Conservation (phyloP, 2,329 filamentous ascomycete genomes). For the Colletotrichum sp. region DNA sequence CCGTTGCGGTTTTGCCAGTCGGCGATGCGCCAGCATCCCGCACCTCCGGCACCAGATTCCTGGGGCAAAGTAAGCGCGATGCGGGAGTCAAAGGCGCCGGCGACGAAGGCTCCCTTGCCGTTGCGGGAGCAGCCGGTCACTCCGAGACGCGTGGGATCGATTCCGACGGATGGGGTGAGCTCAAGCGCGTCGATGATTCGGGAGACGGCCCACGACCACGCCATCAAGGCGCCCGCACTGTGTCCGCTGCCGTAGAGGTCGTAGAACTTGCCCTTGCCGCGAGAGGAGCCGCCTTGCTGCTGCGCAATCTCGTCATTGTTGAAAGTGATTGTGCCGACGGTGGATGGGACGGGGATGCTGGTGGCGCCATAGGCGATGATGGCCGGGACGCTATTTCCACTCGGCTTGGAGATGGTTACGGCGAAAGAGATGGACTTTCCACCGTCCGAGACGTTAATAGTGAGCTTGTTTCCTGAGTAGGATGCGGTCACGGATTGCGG, state of each 20-base stretch:
- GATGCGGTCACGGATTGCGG: constrained; percentile 37
- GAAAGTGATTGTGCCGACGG: constrained; percentile 52
- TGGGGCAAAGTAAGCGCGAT: constrained; percentile 54
- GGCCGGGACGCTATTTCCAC: constrained; percentile 46
- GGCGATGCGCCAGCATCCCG: constrained; percentile 51
- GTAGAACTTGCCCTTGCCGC: constrained; percentile 54
- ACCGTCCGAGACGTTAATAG: constrained; percentile 36
- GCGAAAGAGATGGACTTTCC: constrained; percentile 36
- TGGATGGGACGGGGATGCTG: constrained; percentile 48
- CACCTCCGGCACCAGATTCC: constrained; percentile 53
- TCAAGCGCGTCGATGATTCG: constrained; percentile 54
- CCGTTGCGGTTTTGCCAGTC: constrained; percentile 40
- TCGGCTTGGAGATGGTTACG: constrained; percentile 30
- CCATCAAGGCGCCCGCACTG: constrained; percentile 49
- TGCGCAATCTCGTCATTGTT: constrained; percentile 53
- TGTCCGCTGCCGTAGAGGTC: constrained; percentile 50
- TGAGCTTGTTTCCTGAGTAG: constrained; percentile 36
- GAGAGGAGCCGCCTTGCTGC: constrained; percentile 38
- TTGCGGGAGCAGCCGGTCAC: constrained; percentile 57
- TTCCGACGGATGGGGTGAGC: constrained; percentile 36
- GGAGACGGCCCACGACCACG: constrained; percentile 55
- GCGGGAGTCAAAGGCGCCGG: constrained; percentile 51
- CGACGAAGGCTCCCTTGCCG: constrained; percentile 55
- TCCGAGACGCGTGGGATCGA: constrained; percentile 40
- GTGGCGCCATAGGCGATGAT: constrained; percentile 51